These are phyloP conservation scores for Verticillium albo-atrum DNA, from an alignment of 2,329 filamentous ascomycete species.

Conservation along the genomic window DNA sequence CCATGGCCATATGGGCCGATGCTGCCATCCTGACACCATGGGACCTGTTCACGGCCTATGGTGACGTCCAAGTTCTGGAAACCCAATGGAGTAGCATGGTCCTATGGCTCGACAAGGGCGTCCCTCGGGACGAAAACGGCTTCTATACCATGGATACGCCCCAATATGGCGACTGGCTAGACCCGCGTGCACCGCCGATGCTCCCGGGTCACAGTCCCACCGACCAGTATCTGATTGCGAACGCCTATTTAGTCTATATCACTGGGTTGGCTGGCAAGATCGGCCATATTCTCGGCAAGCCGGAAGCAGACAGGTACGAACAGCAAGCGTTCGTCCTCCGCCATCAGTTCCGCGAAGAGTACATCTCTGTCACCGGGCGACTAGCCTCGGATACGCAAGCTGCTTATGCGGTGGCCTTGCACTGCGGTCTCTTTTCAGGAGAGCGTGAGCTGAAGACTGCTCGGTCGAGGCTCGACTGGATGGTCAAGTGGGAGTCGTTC, in stretches of 20 bases:
- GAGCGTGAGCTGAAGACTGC: constrained; percentile 16
- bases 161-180: constrained; percentile 24
- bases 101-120: constrained; percentile 13
- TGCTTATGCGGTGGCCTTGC: constrained; percentile 13
- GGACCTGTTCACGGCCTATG: constrained; percentile 5
- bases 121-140: constrained; percentile 16
- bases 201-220: constrained; percentile 6
- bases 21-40: constrained; percentile 4
- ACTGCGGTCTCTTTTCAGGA: constrained; percentile 17
- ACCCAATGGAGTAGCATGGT: constrained; percentile 5
- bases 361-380: constrained; percentile 9
- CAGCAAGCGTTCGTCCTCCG: constrained; percentile 11
- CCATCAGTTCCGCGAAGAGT: constrained; percentile 15
- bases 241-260: constrained; percentile 7
- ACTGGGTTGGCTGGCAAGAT: background rate
- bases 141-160: constrained; percentile 32
- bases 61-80: constrained; percentile 1
- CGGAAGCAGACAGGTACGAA: background rate
- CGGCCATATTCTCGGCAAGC: background rate
- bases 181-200: constrained; percentile 4
- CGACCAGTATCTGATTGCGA: constrained; percentile 5
- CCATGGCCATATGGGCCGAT: constrained; percentile 7
- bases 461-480: constrained; percentile 21
- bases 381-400: constrained; percentile 15
- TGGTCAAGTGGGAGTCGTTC: constrained; percentile 26